Base-by-base conservation (phyloP, 805 yeast genomes). In the Naumovozyma dairenensis region DNA sequence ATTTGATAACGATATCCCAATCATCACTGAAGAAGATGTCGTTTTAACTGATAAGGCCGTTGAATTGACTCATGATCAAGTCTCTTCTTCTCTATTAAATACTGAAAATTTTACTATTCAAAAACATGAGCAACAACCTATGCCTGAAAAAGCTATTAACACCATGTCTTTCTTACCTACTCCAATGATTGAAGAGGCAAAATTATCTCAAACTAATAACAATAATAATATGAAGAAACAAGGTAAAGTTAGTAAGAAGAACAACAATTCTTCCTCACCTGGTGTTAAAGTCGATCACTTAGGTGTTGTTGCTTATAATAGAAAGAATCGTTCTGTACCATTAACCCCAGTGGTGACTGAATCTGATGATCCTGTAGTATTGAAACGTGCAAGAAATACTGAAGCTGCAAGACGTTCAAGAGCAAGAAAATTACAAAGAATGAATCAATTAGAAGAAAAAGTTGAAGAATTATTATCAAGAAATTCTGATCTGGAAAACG, bases 401-500 rank as follows among this genome's bases (percentile, higher is more conserved):
- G 95, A 86, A 56, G 96, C 97, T 46, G 96, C 96, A 6, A 77
- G 96, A 60, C 74, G 96, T 54, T 85, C 95, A 18, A 71, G 96
- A 52, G 96, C 96, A 16, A 76, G 94, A 58, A 85, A 87, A 61
- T 77, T 81, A 77, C 82, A 82, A 57, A 74, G 94, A 59, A 81
- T 87, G 84, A 49, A 61, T 39, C 89, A 83, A 56, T 66, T 87
- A 55, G 96, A 87, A 61, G 73, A 60, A 16, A 76, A 74, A 57
- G 92, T 86, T 34, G 84, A 77, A 44, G 69, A 59, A 21, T 65
- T 87, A 43, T 45, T 79, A 31, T 53, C 60, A 18, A 76, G 67
- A 46, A 86, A 85, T 60, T 53, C 65, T 29, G 65, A 59, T 6
- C 68, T 85, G 45, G 77, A 70, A 42, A 62, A 61, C 14, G 94